Evolutionary conservation across 805 yeast genomes (phyloP).

Genomic region (Henningerozyma blattae): DNA sequence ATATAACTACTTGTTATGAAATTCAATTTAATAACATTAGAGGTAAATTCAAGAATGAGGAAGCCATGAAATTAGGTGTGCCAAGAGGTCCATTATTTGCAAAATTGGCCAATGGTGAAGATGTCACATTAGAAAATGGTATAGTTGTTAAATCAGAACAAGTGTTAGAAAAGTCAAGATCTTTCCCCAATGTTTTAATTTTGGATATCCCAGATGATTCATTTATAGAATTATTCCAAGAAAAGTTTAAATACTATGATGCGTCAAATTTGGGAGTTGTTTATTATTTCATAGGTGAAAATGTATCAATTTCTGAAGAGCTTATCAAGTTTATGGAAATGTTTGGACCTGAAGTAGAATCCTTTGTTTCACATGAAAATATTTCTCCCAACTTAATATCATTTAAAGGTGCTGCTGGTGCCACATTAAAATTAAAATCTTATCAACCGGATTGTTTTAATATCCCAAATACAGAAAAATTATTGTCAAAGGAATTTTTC

Average conservation of each 20-base stretch:
- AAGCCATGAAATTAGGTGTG: slow-evolving; percentile 59
- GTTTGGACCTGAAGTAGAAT: slow-evolving; percentile 34
- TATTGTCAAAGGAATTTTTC: slow-evolving; percentile 21
- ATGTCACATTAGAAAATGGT: slow-evolving; percentile 50
- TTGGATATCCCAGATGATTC: slow-evolving; percentile 56
- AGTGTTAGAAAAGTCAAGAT: slow-evolving; percentile 53
- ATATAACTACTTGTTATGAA: slow-evolving; percentile 49
- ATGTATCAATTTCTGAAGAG: slow-evolving; percentile 31
- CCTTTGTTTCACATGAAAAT: slow-evolving; percentile 61
- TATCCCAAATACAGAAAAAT: slow-evolving; percentile 25
- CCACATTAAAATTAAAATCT: slow-evolving; percentile 45
- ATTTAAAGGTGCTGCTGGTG: slow-evolving; percentile 41
- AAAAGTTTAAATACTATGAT: slow-evolving; percentile 18
- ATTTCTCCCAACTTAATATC: slow-evolving; percentile 51
- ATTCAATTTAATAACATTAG: slow-evolving; percentile 53
- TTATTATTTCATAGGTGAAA: slow-evolving; percentile 67
- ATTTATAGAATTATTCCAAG: slow-evolving; percentile 25
- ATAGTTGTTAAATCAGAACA: slow-evolving; percentile 49
- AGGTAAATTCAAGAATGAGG: slow-evolving; percentile 61
- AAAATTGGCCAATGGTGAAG: slow-evolving; percentile 44
- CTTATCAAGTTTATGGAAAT: slow-evolving; percentile 40
- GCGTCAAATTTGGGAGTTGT: slow-evolving; percentile 34
- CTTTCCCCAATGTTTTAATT: slow-evolving; percentile 49
- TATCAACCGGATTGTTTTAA: slow-evolving; percentile 32
- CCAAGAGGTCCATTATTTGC: slow-evolving; percentile 52